phyloP scores from a whole-genome alignment of 768 basidiomycete genomes.

The Pleurotus salmoneostramineus region DNA sequence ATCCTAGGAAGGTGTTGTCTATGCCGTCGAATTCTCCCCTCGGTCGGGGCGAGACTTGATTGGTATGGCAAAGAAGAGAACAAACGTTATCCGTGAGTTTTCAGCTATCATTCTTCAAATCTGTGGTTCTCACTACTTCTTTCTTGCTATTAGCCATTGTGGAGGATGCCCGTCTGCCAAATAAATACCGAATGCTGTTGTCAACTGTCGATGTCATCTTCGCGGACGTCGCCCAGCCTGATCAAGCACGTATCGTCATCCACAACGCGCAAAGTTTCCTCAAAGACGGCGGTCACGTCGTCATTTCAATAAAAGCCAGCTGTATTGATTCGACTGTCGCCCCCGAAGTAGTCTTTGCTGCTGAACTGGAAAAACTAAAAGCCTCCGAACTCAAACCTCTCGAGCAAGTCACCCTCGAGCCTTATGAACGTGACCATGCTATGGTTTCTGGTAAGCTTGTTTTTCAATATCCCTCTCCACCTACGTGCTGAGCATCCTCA shows the following conservation, averaged over 20 bases:
- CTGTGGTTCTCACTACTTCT: neutral
- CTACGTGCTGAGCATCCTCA: neutral
- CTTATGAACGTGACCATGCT: slow-evolving; percentile 87
- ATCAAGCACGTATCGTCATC: slow-evolving; percentile 95
- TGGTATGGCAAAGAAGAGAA: slow-evolving; percentile 99
- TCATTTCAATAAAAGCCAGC: slow-evolving; percentile 98
- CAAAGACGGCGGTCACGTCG: slow-evolving; percentile 86
- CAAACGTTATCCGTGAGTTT: slow-evolving; percentile 92
- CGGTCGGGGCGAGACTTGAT: slow-evolving; percentile 97
- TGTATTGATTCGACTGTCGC: slow-evolving; percentile 97
- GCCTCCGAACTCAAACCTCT: slow-evolving; percentile 84
- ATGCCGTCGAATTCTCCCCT: slow-evolving; percentile 97
- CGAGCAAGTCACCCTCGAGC: slow-evolving; percentile 94
- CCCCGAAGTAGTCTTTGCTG: slow-evolving; percentile 85
- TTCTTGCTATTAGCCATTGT: slow-evolving; percentile 66
- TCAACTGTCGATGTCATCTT: slow-evolving; percentile 97
- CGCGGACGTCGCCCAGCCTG: slow-evolving; percentile 97
- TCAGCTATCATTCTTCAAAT: neutral
- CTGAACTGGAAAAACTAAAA: slow-evolving; percentile 80
- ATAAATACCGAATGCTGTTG: slow-evolving; percentile 96
- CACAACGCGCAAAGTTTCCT: slow-evolving; percentile 95
- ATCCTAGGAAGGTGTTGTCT: slow-evolving; percentile 86
- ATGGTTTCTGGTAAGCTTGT: slow-evolving; percentile 73
- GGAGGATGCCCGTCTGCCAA: slow-evolving; percentile 95
- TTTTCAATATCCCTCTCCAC: neutral